phyloP scores from a whole-genome alignment of 2,329 filamentous ascomycete species.

The Cercospora brassicicola region DNA sequence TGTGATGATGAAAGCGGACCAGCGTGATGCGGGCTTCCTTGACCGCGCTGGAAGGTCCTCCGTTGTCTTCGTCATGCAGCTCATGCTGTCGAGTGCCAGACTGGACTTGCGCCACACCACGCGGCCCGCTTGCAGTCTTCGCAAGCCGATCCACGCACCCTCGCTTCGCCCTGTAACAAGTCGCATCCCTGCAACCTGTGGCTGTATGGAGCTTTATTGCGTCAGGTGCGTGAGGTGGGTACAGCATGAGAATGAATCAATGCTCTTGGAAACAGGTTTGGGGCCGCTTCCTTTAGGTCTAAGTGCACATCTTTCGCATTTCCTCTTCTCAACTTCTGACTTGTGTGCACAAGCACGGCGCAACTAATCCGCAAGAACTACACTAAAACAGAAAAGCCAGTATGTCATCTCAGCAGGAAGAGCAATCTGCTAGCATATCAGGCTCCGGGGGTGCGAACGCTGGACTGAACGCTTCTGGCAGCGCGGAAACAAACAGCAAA shows the following conservation, averaged over 20 bases:
- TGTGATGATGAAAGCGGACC: background rate
- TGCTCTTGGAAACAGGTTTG: conserved; percentile 31
- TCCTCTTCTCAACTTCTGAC: background rate
- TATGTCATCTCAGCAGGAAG: conserved; percentile 30
- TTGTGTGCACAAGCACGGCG: conserved; percentile 2
- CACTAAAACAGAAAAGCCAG: conserved; percentile 12
- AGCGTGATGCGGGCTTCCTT: background rate
- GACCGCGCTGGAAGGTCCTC: background rate
- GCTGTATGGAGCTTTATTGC: conserved; percentile 28
- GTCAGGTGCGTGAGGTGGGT: conserved; percentile 26
- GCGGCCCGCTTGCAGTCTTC: conserved; percentile 13
- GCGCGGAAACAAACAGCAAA: conserved; percentile 41
- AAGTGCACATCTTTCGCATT: conserved; percentile 19
- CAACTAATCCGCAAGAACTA: background rate
- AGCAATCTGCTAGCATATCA: conserved; percentile 26
- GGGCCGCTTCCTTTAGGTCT: conserved; percentile 13
- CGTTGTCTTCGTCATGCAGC: conserved; percentile 9
- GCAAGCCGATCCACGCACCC: conserved; percentile 9
- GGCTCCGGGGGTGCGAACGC: conserved; percentile 33
- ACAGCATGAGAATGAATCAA: conserved; percentile 21
- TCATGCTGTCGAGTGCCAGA: background rate
- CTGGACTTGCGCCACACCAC: conserved; percentile 15
- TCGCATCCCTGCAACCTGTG: conserved; percentile 26
- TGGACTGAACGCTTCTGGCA: conserved; percentile 35
- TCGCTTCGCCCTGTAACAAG: conserved; percentile 15